Conservation (phyloP, 768 basidiomycete species). For the Mycena kentingensis region DNA sequence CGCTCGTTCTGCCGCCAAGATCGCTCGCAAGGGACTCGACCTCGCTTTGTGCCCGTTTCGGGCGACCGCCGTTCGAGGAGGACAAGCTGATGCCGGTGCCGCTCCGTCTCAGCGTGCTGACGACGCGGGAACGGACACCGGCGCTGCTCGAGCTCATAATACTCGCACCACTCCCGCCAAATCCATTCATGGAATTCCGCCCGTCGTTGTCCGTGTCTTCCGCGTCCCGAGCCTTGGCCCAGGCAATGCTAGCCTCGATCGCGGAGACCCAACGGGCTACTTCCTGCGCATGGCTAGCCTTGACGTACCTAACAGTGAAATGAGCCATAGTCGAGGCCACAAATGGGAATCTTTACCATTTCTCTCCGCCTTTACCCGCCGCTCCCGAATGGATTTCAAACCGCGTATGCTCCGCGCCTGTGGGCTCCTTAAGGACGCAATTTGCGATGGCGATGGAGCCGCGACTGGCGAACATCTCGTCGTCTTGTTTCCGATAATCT, state of each 20-base stretch:
- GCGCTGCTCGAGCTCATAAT: slow-evolving; percentile 11
- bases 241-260: slow-evolving; percentile 72
- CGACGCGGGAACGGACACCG: slow-evolving; percentile 8
- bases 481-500: slow-evolving; percentile 89
- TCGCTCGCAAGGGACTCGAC: slow-evolving; percentile 14
- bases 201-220: slow-evolving; percentile 23
- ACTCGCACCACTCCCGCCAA: slow-evolving; percentile 34
- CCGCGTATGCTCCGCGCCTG: slow-evolving; percentile 59
- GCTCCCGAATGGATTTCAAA: slow-evolving; percentile 77
- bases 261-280: slow-evolving; percentile 85
- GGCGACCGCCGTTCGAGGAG: not conserved
- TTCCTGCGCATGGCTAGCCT: slow-evolving; percentile 86
- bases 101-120: slow-evolving; percentile 17
- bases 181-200: slow-evolving; percentile 1
- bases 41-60: slow-evolving; percentile 8
- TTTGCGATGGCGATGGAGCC: slow-evolving; percentile 88
- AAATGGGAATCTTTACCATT: slow-evolving; percentile 47
- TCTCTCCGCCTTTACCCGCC: slow-evolving; percentile 54
- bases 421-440: slow-evolving; percentile 60
- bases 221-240: slow-evolving; percentile 49
- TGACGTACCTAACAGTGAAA: slow-evolving; percentile 50
- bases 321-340: not conserved
- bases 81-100: not conserved
- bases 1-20: slow-evolving; percentile 3
- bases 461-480: slow-evolving; percentile 81